Evolutionary conservation across 805 yeast species (phyloP).

Genomic region (Lachancea meyersii): DNA sequence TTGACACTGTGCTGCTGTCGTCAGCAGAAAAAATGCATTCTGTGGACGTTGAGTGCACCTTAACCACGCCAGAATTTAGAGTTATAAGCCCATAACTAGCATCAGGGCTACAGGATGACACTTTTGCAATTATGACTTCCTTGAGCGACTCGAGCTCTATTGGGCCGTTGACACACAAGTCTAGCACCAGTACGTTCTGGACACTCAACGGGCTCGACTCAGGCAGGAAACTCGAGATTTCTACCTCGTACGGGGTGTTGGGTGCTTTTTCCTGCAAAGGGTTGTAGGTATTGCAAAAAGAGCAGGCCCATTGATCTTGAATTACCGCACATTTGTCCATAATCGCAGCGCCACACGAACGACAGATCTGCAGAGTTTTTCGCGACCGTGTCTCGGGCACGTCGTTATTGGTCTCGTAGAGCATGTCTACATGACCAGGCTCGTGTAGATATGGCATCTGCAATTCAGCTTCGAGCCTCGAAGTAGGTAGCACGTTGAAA

Average conservation of each 20-base stretch:
- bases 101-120: not conserved
- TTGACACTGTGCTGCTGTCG: not conserved
- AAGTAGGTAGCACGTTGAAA: constrained; percentile 12
- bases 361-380: not conserved
- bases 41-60: not conserved
- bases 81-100: constrained; percentile 3
- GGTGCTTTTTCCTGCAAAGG: constrained; percentile 6
- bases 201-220: not conserved
- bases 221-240: not conserved
- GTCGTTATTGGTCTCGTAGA: constrained; percentile 10
- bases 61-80: not conserved
- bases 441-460: constrained; percentile 10
- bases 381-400: not conserved
- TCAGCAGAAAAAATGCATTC: not conserved
- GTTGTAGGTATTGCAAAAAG: constrained; percentile 14
- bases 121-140: not conserved
- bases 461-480: constrained; percentile 14
- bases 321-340: constrained; percentile 4
- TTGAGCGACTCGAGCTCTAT: constrained; percentile 11
- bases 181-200: constrained; percentile 10
- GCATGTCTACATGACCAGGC: constrained; percentile 13
- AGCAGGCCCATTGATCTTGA: constrained; percentile 13
- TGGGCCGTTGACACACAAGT: constrained; percentile 6
- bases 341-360: constrained; percentile 6
- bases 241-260: constrained; percentile 4